Percentiles rank a stretch among this genome's conserved stretches.
Conservation (phyloP, 169 alveolate species). For the Cryptosporidium sp. region DNA sequence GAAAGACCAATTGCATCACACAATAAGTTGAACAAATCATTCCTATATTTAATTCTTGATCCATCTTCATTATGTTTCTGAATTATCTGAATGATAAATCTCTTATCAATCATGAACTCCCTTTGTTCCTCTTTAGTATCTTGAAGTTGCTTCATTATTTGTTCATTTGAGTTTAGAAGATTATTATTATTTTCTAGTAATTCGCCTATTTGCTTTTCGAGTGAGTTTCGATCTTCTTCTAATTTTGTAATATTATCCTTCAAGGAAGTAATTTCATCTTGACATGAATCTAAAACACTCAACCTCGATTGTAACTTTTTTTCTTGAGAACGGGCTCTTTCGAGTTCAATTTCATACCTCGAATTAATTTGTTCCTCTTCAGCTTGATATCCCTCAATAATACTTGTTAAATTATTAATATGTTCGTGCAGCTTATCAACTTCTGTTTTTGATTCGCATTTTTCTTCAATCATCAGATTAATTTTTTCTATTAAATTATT, state of each 20-base stretch:
- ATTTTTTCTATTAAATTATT: constrained; percentile 6
- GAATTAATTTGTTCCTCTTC: constrained; percentile 65
- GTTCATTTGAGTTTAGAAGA: constrained; percentile 31
- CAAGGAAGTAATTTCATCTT: constrained; percentile 31
- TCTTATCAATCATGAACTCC: constrained; percentile 41
- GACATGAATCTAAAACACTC: constrained; percentile 16
- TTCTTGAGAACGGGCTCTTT: constrained; percentile 51
- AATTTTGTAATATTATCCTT: not conserved
- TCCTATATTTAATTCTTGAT: constrained; percentile 45
- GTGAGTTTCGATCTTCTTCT: not conserved
- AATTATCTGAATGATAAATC: constrained; percentile 43
- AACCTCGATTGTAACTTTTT: constrained; percentile 1
- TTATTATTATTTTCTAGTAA: constrained; percentile 50
- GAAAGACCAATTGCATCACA: constrained; percentile 65
- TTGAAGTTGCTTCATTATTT: constrained; percentile 22
- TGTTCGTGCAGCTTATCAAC: constrained; percentile 35
- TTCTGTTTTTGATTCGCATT: constrained; percentile 19
- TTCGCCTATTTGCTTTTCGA: constrained; percentile 13
- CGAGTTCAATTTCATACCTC: constrained; percentile 71
- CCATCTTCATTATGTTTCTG: constrained; percentile 67
- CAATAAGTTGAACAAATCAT: constrained; percentile 49
- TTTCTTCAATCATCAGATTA: constrained; percentile 40
- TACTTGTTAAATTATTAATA: constrained; percentile 57
- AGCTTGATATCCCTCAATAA: constrained; percentile 66
- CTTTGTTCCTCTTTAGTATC: constrained; percentile 35